These are phyloP conservation scores for Austroboletus eburneus DNA, from an alignment of 768 basidiomycete genomes.

Conservation along the genomic window DNA sequence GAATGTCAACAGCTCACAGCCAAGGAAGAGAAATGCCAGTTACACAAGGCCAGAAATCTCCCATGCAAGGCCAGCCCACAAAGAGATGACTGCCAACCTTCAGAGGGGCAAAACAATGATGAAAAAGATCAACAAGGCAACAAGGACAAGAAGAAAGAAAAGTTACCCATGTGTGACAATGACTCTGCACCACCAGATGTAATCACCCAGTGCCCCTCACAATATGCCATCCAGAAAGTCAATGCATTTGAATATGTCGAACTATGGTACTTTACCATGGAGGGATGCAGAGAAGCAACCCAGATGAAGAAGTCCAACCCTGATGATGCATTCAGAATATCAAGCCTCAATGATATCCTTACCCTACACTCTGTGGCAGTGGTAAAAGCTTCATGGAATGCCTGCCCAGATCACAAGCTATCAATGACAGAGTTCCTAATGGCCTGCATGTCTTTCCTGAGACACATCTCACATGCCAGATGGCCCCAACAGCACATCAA, in stretches of 20 bases:
- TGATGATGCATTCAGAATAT: slow-evolving; percentile 12
- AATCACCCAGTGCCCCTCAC: neutral
- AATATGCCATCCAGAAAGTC: slow-evolving; percentile 12
- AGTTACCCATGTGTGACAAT: neutral
- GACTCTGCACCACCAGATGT: neutral
- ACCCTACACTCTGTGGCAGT: slow-evolving; percentile 9
- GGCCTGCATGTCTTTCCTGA: slow-evolving; percentile 10
- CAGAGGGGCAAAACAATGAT: no score
- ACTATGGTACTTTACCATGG: slow-evolving; percentile 10
- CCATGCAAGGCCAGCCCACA: neutral
- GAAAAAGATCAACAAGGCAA: neutral
- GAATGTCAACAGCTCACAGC: no score
- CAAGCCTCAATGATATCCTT: slow-evolving; percentile 3
- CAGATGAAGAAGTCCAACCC: neutral
- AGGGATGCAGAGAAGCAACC: neutral
- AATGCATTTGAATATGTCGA: neutral
- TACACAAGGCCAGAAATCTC: no score
- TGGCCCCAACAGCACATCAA: slow-evolving; percentile 2
- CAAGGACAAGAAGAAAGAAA: neutral
- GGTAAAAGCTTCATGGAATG: slow-evolving; percentile 14
- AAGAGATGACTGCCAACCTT: neutral
- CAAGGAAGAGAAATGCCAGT: no score
- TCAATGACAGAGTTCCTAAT: slow-evolving; percentile 16
- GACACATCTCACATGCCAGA: neutral
- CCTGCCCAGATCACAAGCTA: slow-evolving; percentile 11